A percentile compares a stretch with the other conserved stretches of the same genome.
Conservation (phyloP, 768 basidiomycete species). For the Psilocybe azurescens region DNA sequence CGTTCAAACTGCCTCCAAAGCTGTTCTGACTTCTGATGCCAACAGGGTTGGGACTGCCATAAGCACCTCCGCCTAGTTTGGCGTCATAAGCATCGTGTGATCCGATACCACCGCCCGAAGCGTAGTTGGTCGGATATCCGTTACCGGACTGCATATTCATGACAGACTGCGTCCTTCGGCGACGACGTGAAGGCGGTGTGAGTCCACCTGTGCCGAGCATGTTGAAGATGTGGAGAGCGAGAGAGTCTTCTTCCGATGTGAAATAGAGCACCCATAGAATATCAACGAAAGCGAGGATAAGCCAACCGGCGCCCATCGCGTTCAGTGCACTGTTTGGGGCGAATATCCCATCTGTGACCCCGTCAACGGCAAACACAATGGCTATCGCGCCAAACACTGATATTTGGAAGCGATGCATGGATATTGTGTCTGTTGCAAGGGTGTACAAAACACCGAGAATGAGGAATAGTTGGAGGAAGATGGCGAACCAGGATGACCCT, state of each 20-base stretch:
- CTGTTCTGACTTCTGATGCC: constrained; percentile 60
- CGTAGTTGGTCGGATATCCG: constrained; percentile 67
- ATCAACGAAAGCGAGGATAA: constrained; percentile 89
- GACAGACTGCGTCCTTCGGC: constrained; percentile 66
- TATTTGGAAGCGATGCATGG: constrained; percentile 92
- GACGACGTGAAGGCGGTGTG: constrained; percentile 79
- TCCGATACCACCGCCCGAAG: constrained; percentile 72
- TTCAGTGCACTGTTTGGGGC: constrained; percentile 56
- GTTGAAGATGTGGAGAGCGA: constrained; percentile 85
- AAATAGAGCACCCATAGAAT: constrained; percentile 98
- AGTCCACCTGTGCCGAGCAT: constrained; percentile 86
- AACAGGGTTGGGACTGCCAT: constrained; percentile 51
- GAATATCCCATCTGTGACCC: constrained; percentile 74
- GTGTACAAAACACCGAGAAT: constrained; percentile 75
- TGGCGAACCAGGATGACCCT: constrained; percentile 82
- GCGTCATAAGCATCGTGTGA: constrained; percentile 72
- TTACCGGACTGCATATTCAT: constrained; percentile 65
- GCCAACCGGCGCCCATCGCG: constrained; percentile 93
- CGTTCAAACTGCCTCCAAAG: constrained; percentile 51
- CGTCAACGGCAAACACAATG: constrained; percentile 85
- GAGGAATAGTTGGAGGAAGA: constrained; percentile 77
- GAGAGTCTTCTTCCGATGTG: constrained; percentile 94
- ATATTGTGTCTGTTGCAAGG: constrained; percentile 88
- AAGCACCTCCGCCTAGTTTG: constrained; percentile 57
- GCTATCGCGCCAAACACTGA: constrained; percentile 86